Base-by-base conservation (phyloP, 177 flowering plant species). In the Telopea speciosissima region DNA sequence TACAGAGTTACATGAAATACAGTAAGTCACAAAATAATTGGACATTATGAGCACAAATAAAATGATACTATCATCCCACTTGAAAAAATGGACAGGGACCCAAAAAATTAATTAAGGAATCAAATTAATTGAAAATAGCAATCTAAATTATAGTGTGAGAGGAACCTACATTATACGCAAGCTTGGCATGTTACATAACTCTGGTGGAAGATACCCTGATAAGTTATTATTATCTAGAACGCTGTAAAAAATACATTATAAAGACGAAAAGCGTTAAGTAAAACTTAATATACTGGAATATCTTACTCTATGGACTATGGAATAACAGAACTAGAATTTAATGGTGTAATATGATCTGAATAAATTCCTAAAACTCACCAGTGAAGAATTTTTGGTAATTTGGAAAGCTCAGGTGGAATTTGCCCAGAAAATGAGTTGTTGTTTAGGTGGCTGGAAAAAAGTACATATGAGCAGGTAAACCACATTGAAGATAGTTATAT, bases 151-250 rank as follows among this genome's bases (percentile, higher is more conserved):
- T 40, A 45, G 52, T 44, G 49, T 59, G 40, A 36, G 71, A 44
- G 66, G 54, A 77, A 66, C 86, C 45, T 88, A 92, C 98, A 90
- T 78, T 67, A 90, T 90, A 7, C 71, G 79, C 77, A 92, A 71
- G 1, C 66, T 52, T 59, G 84, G 80, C 49, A 88, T 45, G 16
- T 69, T 54, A 16, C 89, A 83, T 24, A 84, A 68, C 73, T 89
- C 91, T 31, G 88, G 80, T 52, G 98, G 97, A 69, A 93, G 93
- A 75, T 70, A 42, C 14, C 97, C 98, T 42, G 96, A 79, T 64
- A 91, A 78, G 74, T 90, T 85, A 76, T 93, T 93, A 72, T 82
- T 91, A 74, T 93, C 98, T 77, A 91, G 63, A 62, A 93, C 88
- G 79, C 98, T 93, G 85, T 60, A 40, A 64, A 69, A 13, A 40